Evolutionary conservation across 1,284 basidiomycete species (phyloP), one percentile per base, ranked within the genome.

Genomic region (Ceratobasidium sp.): DNA sequence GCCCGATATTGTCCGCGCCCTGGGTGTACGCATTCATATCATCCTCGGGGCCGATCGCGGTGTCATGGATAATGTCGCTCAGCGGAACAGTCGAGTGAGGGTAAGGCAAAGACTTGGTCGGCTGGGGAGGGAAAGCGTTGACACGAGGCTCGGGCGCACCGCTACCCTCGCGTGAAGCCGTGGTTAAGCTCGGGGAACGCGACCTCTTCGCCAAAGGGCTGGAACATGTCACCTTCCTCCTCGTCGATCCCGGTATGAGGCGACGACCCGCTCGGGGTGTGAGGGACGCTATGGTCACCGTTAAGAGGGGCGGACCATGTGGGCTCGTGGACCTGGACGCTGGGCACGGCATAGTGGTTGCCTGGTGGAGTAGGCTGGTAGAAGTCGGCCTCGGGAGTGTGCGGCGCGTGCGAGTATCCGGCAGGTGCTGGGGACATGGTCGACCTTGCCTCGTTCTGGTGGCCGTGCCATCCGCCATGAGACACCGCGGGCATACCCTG

Each of bases 121-220:
- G 52, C 52, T 54, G 52, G n/a, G 50, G 27, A 10, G 7, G 25
- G 25, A 54, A 67, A 38, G 42, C 34, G 29, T 25, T 52, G n/a
- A 7, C 42, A 13, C 43, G n/a, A 15, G 17, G 25, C 15, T 17
- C 42, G 25, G 22, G 50, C 38, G 52, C 29, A 22, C 52, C 64
- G 17, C 52, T 54, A 17, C 52, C 52, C 31, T 32, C 52, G 25
- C 52, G 32, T 17, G 52, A 54, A 3, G 52, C 64, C 20, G n/a
- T 35, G 42, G 34, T 55, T 55, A 35, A 67, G 35, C 42, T 53
- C 43, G 35, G 52, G 64, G 31, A 67, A 67, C 47, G 52, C 52
- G 12, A 67, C 64, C n/a, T 64, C 58, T 17, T 67, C 64, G 17
- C 64, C 64, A 67, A 55, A 67, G 1, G 64, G 64, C 64, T 67